A percentile compares a stretch with the other conserved stretches of the same genome.
Conservation (phyloP, 208 protist species). For the Angomonas ambiguus region DNA sequence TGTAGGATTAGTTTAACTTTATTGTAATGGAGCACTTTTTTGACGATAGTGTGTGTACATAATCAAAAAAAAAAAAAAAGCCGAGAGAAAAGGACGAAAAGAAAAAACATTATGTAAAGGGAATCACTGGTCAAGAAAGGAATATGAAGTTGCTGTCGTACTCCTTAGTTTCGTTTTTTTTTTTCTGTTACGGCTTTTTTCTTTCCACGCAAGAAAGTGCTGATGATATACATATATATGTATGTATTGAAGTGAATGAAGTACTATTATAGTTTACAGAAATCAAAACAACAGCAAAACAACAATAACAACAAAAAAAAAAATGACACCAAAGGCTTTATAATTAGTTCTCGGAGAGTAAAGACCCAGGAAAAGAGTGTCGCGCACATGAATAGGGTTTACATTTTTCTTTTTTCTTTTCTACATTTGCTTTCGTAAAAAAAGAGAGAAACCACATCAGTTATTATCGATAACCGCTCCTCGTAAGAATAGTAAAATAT, state of each 20-base stretch:
- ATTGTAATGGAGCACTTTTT: too few relatives aligned
- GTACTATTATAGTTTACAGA: background rate
- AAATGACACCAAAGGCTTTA: background rate
- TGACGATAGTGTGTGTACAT: too few relatives aligned
- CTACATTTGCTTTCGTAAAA: background rate
- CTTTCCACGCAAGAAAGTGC: too few relatives aligned
- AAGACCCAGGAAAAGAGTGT: background rate
- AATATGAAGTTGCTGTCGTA: too few relatives aligned
- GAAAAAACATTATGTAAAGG: too few relatives aligned
- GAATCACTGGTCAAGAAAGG: too few relatives aligned
- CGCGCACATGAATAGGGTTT: background rate
- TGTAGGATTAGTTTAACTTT: too few relatives aligned
- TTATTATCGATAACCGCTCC: too few relatives aligned
- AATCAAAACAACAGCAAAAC: too few relatives aligned
- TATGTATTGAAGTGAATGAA: background rate
- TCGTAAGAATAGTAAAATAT: background rate
- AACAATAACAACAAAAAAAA: conserved; percentile 13
- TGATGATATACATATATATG: background rate
- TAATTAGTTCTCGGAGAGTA: background rate
- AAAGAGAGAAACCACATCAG: background rate
- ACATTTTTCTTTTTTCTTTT: background rate
- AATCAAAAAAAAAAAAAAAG: background rate
- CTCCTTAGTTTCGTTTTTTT: too few relatives aligned
- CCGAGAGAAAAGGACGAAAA: too few relatives aligned
- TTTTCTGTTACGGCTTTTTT: too few relatives aligned